phyloP scores from a whole-genome alignment of 2,329 filamentous ascomycete species.

The Colletotrichum tropicale region DNA sequence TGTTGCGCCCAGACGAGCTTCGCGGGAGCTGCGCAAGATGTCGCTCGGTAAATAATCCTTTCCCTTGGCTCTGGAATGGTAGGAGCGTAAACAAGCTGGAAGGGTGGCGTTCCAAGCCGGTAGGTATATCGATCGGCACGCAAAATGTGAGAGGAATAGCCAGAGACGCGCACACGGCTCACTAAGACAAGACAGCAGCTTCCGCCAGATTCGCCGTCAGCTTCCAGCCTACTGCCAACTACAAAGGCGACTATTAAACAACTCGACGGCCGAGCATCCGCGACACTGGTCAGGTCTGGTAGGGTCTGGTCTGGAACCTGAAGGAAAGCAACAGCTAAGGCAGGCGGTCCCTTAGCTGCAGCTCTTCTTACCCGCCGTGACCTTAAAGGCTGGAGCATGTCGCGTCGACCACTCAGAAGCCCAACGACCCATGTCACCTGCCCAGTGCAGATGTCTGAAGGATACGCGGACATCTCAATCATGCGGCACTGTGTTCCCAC shows the following conservation, averaged over 20 bases:
- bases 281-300: neutral
- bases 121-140: neutral
- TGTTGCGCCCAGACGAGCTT: constrained; percentile 23
- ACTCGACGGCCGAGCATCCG: neutral
- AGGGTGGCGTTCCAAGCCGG: neutral
- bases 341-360: neutral
- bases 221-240: neutral
- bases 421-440: constrained; percentile 1
- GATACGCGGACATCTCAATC: neutral
- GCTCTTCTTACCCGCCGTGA: neutral
- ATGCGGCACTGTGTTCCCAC: neutral
- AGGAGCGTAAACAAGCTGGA: neutral
- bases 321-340: neutral
- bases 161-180: neutral
- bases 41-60: neutral
- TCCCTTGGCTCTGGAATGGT: neutral
- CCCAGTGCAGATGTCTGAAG: neutral
- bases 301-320: neutral
- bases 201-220: neutral
- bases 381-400: neutral
- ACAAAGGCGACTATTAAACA: neutral
- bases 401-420: constrained; percentile 1
- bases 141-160: neutral
- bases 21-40: neutral
- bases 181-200: neutral